Percentiles rank a stretch among this genome's conserved stretches.
Evolutionary conservation across 2,329 filamentous ascomycete species (phyloP).

Genomic region (Purpureocillium lavendulum): DNA sequence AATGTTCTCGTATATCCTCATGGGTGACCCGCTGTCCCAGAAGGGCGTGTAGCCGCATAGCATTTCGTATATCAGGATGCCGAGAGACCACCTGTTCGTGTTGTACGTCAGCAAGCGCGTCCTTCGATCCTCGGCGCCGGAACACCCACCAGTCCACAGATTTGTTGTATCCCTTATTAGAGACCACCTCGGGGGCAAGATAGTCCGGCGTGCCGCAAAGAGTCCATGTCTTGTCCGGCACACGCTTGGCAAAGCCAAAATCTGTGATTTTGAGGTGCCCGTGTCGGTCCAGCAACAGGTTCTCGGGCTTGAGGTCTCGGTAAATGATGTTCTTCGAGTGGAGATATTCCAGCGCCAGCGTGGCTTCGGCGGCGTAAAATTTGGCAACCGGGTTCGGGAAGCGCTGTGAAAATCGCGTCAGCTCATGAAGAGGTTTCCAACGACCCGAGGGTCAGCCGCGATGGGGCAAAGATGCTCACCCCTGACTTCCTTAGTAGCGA

Average conservation of each 20-base stretch:
- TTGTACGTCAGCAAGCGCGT: not conserved
- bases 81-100: conserved; percentile 79
- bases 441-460: not conserved
- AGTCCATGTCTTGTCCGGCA: conserved; percentile 98
- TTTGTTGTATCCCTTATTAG: conserved; percentile 98
- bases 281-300: conserved; percentile 82
- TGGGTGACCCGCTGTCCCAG: conserved; percentile 94
- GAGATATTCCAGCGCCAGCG: conserved; percentile 87
- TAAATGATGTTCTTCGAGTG: conserved; percentile 96
- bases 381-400: conserved; percentile 98
- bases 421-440: not conserved
- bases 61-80: conserved; percentile 99
- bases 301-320: conserved; percentile 93
- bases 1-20: conserved; percentile 99
- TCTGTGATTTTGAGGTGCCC: conserved; percentile 96
- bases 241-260: conserved; percentile 97
- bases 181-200: conserved; percentile 94
- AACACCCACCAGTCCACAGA: conserved; percentile 87
- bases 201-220: conserved; percentile 97
- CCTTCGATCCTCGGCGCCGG: not conserved
- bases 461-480: conserved; percentile 35
- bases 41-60: conserved; percentile 97
- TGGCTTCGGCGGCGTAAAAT: conserved; percentile 97
- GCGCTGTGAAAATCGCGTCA: conserved; percentile 47
- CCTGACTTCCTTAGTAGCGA: conserved; percentile 91